These are phyloP conservation scores for Pulveroboletus sp. DNA, from an alignment of 768 basidiomycete species.

Conservation along the genomic window DNA sequence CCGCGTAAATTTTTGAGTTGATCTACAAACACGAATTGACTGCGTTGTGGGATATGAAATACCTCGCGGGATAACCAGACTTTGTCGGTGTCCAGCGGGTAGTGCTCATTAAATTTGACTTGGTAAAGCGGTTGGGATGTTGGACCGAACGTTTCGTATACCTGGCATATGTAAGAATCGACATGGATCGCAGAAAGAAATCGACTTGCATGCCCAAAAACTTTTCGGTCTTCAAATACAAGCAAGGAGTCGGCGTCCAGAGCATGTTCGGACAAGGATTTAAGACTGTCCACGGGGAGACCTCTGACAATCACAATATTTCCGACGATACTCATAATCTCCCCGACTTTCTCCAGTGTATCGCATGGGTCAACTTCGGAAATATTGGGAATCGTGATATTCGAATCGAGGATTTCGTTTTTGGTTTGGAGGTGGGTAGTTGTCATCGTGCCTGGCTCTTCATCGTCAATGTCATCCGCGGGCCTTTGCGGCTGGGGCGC, in stretches of 20 bases:
- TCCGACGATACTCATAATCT: conserved; percentile 72
- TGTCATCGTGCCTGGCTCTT: conserved; percentile 42
- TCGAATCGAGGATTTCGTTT: conserved; percentile 63
- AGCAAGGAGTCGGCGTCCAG: conserved; percentile 89
- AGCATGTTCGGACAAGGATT: conserved; percentile 55
- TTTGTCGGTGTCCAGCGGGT: conserved; percentile 57
- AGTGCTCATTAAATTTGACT: conserved; percentile 70
- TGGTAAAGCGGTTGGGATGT: conserved; percentile 89
- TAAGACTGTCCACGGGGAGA: conserved; percentile 39
- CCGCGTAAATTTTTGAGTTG: conserved; percentile 73
- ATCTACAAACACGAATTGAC: conserved; percentile 80
- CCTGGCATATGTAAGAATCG: conserved; percentile 38
- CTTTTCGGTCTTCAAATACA: conserved; percentile 84
- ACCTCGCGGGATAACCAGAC: conserved; percentile 60
- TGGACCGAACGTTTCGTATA: conserved; percentile 96
- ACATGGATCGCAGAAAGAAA: conserved; percentile 9
- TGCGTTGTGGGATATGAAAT: conserved; percentile 79
- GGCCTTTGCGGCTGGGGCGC: conserved; percentile 7
- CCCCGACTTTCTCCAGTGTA: conserved; percentile 70
- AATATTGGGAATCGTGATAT: conserved; percentile 61
- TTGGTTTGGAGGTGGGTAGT: conserved; percentile 59
- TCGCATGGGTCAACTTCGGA: conserved; percentile 64
- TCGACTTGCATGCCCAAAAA: conserved; percentile 81
- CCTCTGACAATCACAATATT: conserved; percentile 75
- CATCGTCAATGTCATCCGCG: conserved; percentile 44